These are phyloP conservation scores for Suhomyces xylopsoci DNA, from an alignment of 805 yeast species.

Conservation along the genomic window DNA sequence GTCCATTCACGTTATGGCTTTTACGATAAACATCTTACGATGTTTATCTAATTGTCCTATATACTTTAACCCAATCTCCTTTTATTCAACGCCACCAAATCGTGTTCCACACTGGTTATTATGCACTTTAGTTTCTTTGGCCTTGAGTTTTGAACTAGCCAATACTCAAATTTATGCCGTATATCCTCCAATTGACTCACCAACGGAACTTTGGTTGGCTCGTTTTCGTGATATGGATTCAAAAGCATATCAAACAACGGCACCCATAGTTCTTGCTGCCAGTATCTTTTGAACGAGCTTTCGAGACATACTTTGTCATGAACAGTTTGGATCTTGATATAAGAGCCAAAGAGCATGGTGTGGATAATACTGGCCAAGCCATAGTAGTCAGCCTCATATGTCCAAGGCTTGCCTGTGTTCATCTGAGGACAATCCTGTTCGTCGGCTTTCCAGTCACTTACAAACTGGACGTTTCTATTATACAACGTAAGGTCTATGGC, in stretches of 20 bases:
- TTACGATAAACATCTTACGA: too few species aligned
- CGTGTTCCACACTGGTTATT: slow-evolving; percentile 35
- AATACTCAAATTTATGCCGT: slow-evolving; percentile 39
- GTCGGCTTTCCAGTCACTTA: slow-evolving; percentile 58
- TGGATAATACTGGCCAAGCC: slow-evolving; percentile 78
- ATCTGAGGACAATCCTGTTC: slow-evolving; percentile 73
- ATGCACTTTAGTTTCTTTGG: slow-evolving; percentile 24
- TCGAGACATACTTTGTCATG: slow-evolving; percentile 26
- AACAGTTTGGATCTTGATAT: slow-evolving; percentile 41
- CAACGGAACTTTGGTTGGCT: slow-evolving; percentile 35
- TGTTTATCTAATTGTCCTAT: too few species aligned
- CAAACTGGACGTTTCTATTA: slow-evolving; percentile 47
- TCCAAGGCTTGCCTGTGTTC: slow-evolving; percentile 61
- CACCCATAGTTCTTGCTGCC: slow-evolving; percentile 73
- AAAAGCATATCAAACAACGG: slow-evolving; percentile 61
- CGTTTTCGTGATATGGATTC: slow-evolving; percentile 46
- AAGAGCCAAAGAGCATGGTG: slow-evolving; percentile 66
- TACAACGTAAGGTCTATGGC: slow-evolving; percentile 68
- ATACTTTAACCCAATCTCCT: slow-evolving; percentile 5
- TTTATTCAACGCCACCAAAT: slow-evolving; percentile 16
- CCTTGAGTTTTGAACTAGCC: slow-evolving; percentile 29
- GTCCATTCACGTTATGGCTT: too few species aligned
- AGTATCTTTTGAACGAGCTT: slow-evolving; percentile 60
- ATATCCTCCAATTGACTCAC: slow-evolving; percentile 30
- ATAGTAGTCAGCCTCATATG: slow-evolving; percentile 76